Conservation (phyloP, 169 alveolate species). For the Plasmodium ovale region DNA sequence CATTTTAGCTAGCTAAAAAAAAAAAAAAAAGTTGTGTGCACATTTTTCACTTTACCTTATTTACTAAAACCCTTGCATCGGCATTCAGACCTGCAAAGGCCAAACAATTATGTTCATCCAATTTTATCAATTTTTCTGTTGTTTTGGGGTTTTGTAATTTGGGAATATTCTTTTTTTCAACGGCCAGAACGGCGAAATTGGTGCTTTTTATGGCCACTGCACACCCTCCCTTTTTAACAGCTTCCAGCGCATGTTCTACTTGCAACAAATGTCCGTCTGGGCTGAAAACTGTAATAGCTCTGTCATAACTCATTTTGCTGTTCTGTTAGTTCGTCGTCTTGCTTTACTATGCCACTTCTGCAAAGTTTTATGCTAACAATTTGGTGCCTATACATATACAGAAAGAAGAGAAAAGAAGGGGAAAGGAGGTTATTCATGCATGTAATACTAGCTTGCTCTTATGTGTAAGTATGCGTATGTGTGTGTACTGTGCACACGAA, state of each 20-base stretch:
- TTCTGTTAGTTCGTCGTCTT: constrained; percentile 5
- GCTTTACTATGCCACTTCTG: constrained; percentile 1
- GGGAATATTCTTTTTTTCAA: constrained; percentile 97
- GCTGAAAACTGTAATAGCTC: constrained; percentile 99
- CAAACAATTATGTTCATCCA: constrained; percentile 95
- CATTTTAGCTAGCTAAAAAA: constrained; percentile 7
- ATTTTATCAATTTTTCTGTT: constrained; percentile 92
- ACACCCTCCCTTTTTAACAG: constrained; percentile 97
- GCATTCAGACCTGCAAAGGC: constrained; percentile 99
- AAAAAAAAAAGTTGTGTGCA: constrained; percentile 6
- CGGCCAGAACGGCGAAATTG: constrained; percentile 97
- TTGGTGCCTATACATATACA: too few species aligned
- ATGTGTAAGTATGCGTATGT: too few species aligned
- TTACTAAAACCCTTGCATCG: constrained; percentile 97
- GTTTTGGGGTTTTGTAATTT: constrained; percentile 95
- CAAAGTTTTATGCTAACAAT: too few species aligned
- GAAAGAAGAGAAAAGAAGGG: too few species aligned
- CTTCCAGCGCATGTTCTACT: constrained; percentile 99
- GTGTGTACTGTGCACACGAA: too few species aligned
- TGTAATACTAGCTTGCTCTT: too few species aligned
- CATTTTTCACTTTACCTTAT: constrained; percentile 82
- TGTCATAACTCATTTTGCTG: constrained; percentile 94
- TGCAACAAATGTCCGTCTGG: constrained; percentile 99
- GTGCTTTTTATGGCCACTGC: constrained; percentile 97
- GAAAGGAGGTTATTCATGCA: too few species aligned